Conservation (phyloP, 805 yeast species). For the Lachancea sp. region DNA sequence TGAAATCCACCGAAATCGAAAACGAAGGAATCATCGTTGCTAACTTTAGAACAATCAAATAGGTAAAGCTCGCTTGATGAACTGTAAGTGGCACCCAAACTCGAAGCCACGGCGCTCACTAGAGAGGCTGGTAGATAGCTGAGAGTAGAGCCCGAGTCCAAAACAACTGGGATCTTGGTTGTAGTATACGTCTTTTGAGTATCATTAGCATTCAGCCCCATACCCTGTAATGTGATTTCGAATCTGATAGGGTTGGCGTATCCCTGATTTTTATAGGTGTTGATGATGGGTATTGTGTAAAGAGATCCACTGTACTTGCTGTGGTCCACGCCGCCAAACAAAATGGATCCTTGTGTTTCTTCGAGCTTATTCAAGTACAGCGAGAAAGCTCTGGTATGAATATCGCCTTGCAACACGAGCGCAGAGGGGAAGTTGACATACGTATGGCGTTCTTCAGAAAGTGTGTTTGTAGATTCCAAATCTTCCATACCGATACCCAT, state of each 20-base stretch:
- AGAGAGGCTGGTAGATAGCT: constrained; percentile 41
- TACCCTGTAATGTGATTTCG: constrained; percentile 28
- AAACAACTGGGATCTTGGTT: constrained; percentile 33
- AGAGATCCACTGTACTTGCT: constrained; percentile 52
- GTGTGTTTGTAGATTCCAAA: constrained; percentile 54
- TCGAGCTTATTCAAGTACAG: constrained; percentile 46
- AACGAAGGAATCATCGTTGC: constrained; percentile 32
- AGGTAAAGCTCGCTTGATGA: constrained; percentile 39
- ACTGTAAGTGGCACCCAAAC: constrained; percentile 42
- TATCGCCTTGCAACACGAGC: constrained; percentile 52
- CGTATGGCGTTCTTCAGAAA: constrained; percentile 26
- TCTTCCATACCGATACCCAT: constrained; percentile 67
- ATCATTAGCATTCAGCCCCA: constrained; percentile 27
- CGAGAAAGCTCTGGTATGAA: constrained; percentile 52
- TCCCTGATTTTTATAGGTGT: constrained; percentile 23
- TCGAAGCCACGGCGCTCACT: constrained; percentile 17
- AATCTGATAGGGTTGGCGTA: constrained; percentile 16
- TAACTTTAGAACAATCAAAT: constrained; percentile 37
- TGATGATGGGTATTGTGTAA: constrained; percentile 46
- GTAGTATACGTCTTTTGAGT: constrained; percentile 19
- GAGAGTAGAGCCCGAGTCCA: constrained; percentile 53
- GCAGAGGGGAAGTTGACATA: constrained; percentile 65
- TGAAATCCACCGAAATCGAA: constrained; percentile 56
- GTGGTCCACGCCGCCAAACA: constrained; percentile 70
- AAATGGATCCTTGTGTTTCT: constrained; percentile 44